phyloP scores from a whole-genome alignment of 2,329 filamentous ascomycete genomes.

The Hymenoscyphus fructigenus region DNA sequence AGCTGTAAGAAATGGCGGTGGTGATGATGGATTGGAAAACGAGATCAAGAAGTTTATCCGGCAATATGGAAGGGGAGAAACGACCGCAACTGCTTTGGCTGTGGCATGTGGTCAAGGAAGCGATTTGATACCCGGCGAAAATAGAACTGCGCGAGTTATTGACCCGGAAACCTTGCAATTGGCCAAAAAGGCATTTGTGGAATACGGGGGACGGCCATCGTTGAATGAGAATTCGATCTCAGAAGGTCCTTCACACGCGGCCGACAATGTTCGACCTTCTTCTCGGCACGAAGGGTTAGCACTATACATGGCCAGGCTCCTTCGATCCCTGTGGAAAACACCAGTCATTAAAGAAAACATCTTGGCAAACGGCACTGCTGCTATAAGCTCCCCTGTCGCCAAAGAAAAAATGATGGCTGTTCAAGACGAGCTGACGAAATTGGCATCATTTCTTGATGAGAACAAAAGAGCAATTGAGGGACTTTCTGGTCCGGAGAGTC shows the following conservation, averaged over 20 bases:
- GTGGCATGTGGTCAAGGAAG: constrained; percentile 93
- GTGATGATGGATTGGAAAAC: constrained; percentile 76
- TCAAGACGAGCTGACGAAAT: constrained; percentile 75
- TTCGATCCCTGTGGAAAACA: constrained; percentile 85
- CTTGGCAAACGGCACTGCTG: constrained; percentile 55
- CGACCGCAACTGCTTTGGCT: constrained; percentile 84
- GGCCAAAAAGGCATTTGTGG: constrained; percentile 85
- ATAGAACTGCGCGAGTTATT: constrained; percentile 66
- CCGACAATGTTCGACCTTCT: constrained; percentile 83
- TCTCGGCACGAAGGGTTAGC: constrained; percentile 86
- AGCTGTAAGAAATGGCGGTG: constrained; percentile 69
- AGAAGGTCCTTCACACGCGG: constrained; percentile 60
- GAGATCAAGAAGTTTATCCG: constrained; percentile 83
- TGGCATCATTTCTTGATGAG: constrained; percentile 79
- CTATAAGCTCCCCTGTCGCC: constrained; percentile 66
- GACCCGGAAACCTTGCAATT: constrained; percentile 85
- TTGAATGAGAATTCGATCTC: constrained; percentile 73
- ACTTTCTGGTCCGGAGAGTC: constrained; percentile 82
- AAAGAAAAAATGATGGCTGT: constrained; percentile 69
- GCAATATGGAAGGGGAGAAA: constrained; percentile 84
- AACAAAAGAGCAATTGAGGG: constrained; percentile 94
- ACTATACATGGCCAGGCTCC: constrained; percentile 82
- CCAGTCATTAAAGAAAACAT: constrained; percentile 61
- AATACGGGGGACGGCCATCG: constrained; percentile 84
- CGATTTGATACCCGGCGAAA: constrained; percentile 68